phyloP scores from a whole-genome alignment of 495 filamentous ascomycete species.

The Diplogelasinospora grovesii region DNA sequence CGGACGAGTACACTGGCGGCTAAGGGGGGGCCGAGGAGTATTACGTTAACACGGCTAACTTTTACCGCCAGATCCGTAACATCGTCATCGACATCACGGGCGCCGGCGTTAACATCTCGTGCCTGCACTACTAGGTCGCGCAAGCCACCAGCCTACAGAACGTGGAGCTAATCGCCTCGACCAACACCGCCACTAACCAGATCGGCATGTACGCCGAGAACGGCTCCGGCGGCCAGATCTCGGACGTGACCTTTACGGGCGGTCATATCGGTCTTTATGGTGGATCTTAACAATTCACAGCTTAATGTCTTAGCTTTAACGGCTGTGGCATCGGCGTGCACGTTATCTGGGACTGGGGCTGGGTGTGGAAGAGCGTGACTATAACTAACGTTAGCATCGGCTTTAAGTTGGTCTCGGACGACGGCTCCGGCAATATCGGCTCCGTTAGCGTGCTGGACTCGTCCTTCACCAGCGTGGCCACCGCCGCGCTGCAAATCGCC shows the following conservation, averaged over 20 bases:
- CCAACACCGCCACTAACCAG: conserved; percentile 55
- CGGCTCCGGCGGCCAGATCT: conserved; percentile 77
- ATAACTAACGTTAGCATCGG: conserved; percentile 72
- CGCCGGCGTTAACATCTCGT: conserved; percentile 46
- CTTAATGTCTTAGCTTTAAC: conserved; percentile 76
- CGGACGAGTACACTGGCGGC: conserved; percentile 68
- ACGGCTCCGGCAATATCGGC: conserved; percentile 49
- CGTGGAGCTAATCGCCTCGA: conserved; percentile 58
- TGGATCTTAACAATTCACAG: conserved; percentile 88
- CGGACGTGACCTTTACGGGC: conserved; percentile 74
- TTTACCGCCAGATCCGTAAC: conserved; percentile 89
- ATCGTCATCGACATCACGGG: conserved; percentile 72
- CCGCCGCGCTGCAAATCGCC: not conserved
- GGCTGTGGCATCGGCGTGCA: conserved; percentile 73
- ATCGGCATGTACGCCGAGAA: conserved; percentile 91
- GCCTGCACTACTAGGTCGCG: conserved; percentile 91
- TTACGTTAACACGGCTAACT: conserved; percentile 81
- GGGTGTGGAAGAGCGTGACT: conserved; percentile 66
- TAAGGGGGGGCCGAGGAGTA: conserved; percentile 28
- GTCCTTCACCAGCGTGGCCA: conserved; percentile 39
- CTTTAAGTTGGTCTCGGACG: conserved; percentile 62
- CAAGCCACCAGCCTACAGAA: conserved; percentile 88
- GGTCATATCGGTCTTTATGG: conserved; percentile 65
- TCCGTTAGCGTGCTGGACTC: conserved; percentile 74
- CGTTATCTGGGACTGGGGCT: conserved; percentile 89